These are phyloP conservation scores for Bertia moriformis DNA, from an alignment of 2,329 filamentous ascomycete species.

Conservation along the genomic window DNA sequence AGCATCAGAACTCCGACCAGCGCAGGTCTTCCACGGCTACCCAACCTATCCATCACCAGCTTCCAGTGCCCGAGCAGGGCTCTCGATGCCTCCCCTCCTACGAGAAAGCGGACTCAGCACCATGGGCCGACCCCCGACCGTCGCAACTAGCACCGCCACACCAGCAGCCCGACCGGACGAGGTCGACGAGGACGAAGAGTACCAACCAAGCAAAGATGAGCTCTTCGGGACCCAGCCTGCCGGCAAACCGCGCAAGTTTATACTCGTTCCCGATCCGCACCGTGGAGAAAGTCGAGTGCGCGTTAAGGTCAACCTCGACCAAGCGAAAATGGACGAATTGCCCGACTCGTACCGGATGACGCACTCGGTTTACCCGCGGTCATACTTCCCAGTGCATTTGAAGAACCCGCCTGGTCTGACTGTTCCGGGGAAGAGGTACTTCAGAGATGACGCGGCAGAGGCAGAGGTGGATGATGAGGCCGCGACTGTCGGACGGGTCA, in stretches of 20 bases:
- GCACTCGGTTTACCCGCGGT: neutral
- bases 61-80: no score
- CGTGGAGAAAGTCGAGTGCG: neutral
- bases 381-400: neutral
- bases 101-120: neutral
- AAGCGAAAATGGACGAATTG: neutral
- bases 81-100: neutral
- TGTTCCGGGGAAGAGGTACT: neutral
- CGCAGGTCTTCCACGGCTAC: neutral
- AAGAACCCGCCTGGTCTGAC: neutral
- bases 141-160: neutral
- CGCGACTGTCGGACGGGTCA: neutral
- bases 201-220: neutral
- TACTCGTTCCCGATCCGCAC: neutral
- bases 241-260: neutral
- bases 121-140: neutral
- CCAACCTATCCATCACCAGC: neutral
- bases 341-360: neutral
- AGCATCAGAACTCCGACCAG: neutral
- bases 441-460: neutral
- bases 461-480: neutral
- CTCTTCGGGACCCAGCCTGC: neutral
- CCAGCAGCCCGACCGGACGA: neutral
- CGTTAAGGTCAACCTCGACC: neutral
- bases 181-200: neutral